Base-by-base conservation (phyloP, 768 basidiomycete genomes). In the Tephrocybe sp. region DNA sequence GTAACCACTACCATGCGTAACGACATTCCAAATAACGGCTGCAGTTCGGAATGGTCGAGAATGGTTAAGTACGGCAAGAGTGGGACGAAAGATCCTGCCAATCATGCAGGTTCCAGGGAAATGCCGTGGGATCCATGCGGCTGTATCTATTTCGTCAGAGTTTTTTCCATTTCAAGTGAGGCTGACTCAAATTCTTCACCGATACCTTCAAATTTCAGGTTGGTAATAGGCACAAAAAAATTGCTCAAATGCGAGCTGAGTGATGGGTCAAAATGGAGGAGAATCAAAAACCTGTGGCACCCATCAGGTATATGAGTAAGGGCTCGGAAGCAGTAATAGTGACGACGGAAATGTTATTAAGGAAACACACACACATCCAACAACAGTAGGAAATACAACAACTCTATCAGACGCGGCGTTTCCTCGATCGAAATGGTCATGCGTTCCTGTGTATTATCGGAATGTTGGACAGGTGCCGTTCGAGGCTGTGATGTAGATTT, bases 361-460 rank as follows among this genome's bases (percentile, higher is more conserved):
- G 44, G 49, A 45, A n/a, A n/a, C n/a, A 4, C 15, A 36, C 15
- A n/a, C 11, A 36, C 15, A 12, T 36, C 9, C 34, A 36, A 32
- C 26, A 26, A 40, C 53, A 41, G 17, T 10, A 12, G 37, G 17
- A 36, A 17, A 37, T 24, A 40, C 30, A 18, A 34, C 26, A 60
- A 60, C 54, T 58, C 57, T 58, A 58, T 60, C 59, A 58, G 49
- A 52, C 40, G 43, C 54, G 50, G 45, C 6, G 42, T 25, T 46
- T 58, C 59, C 52, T 60, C 49, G 59, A 58, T 58, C 56, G 45
- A 60, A 47, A 49, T 49, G 42, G 49, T 52, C 40, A 24, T n/a
- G 10, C 20, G 18, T 23, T 40, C 46, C 55, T 56, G 38, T 38
- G 18, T 7, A 23, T 17, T 45, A 38, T 21, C 25, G 38, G 41